Evolutionary conservation across 345 rosid genomes (phyloP).

Genomic region (Atalantia buxifolia): DNA sequence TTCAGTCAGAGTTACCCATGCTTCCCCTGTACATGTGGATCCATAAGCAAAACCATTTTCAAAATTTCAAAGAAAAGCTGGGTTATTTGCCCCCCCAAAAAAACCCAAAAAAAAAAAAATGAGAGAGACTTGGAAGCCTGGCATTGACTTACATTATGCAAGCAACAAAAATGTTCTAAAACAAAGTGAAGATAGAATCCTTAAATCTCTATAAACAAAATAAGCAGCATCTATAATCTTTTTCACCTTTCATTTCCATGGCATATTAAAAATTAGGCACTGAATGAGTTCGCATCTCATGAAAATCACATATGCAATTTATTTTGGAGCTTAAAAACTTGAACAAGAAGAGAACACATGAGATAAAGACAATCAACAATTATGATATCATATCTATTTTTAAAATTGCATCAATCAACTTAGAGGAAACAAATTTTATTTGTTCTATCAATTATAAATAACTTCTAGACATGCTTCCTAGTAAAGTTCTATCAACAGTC

Average conservation of each 20-base stretch:
- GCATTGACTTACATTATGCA: background rate
- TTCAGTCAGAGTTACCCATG: constrained; percentile 4
- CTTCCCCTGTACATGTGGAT: background rate
- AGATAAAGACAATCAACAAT: background rate
- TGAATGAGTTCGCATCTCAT: background rate
- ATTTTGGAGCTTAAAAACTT: background rate
- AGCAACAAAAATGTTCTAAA: background rate
- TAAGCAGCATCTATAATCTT: background rate
- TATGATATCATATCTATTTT: background rate
- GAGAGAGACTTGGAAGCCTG: background rate
- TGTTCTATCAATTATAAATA: background rate
- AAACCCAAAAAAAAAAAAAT: too few species aligned
- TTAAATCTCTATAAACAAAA: background rate
- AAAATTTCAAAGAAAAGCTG: background rate
- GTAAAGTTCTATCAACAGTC: background rate
- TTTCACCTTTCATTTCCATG: background rate
- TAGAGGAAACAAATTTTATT: background rate
- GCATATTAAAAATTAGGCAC: background rate
- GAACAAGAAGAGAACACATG: background rate
- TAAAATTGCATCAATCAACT: background rate
- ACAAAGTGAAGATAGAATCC: background rate
- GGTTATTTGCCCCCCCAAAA: too few species aligned
- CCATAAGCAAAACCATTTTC: background rate
- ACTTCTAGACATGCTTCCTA: background rate
- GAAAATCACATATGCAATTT: background rate